These are phyloP conservation scores for Aspergillus latus DNA, from an alignment of 2,329 filamentous ascomycete species.

Conservation along the genomic window DNA sequence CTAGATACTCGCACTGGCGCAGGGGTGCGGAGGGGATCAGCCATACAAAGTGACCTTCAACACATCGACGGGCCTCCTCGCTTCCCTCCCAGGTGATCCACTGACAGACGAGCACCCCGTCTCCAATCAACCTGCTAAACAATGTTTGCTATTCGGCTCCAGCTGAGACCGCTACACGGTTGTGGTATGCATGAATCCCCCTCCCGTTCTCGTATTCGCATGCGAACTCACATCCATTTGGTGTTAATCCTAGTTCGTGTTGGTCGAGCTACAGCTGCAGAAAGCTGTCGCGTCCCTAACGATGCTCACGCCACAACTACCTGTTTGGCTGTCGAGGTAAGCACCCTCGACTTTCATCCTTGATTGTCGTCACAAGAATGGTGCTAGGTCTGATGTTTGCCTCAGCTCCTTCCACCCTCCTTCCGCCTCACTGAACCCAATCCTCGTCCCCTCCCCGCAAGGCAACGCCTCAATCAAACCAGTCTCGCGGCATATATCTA, in stretches of 20 bases:
- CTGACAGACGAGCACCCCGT: background rate
- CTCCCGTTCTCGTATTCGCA: background rate
- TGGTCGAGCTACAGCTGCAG: background rate
- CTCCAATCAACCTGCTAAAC: background rate
- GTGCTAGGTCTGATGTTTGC: no score
- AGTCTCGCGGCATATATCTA: conserved; percentile 73
- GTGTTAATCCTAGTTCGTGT: background rate
- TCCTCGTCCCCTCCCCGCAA: conserved; percentile 52
- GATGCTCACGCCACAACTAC: background rate
- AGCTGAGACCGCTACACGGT: background rate
- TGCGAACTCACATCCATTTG: background rate
- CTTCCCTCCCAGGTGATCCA: background rate
- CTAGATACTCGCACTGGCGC: background rate
- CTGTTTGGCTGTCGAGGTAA: background rate
- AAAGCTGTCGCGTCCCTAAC: background rate
- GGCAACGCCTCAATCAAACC: conserved; percentile 75
- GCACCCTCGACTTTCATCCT: background rate
- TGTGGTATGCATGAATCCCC: background rate
- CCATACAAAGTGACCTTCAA: background rate
- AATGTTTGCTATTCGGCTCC: background rate
- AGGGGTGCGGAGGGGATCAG: background rate
- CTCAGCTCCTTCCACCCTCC: background rate
- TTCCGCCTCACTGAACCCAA: background rate
- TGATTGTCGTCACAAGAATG: no score
- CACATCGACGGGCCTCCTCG: background rate